These are phyloP conservation scores for Clonostachys rosea DNA, from an alignment of 2,329 filamentous ascomycete species.

Conservation along the genomic window DNA sequence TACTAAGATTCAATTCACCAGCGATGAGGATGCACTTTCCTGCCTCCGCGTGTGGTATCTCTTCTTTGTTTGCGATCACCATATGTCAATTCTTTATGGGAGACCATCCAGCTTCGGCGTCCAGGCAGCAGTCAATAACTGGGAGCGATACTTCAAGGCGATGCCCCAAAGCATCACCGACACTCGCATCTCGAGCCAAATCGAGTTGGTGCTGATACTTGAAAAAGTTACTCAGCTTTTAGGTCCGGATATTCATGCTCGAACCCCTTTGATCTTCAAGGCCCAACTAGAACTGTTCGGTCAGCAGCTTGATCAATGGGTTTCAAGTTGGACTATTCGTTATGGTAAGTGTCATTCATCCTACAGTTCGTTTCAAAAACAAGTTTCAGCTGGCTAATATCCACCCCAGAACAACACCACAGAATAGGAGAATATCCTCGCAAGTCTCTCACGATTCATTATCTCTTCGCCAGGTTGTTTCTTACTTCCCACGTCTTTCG, in stretches of 20 bases:
- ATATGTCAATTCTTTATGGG: conserved; percentile 56
- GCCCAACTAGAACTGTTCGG: conserved; percentile 31
- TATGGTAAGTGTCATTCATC: too few relatives aligned
- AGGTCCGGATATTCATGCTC: conserved; percentile 24
- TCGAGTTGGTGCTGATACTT: conserved; percentile 51
- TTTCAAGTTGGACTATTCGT: conserved; percentile 18
- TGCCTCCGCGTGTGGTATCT: conserved; percentile 57
- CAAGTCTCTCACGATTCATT: conserved; percentile 32
- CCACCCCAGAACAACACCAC: conserved; percentile 26
- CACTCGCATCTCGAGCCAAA: conserved; percentile 50
- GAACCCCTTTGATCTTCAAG: conserved; percentile 36
- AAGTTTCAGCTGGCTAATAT: too few relatives aligned
- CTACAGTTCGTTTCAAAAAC: too few relatives aligned
- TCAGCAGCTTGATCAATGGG: conserved; percentile 27
- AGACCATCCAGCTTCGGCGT: conserved; percentile 53
- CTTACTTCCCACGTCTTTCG: conserved; percentile 33
- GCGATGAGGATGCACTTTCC: conserved; percentile 39
- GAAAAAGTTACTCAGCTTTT: conserved; percentile 49
- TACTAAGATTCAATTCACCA: neutral
- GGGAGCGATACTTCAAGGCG: conserved; percentile 39
- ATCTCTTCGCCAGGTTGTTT: conserved; percentile 33
- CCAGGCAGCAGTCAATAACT: conserved; percentile 50
- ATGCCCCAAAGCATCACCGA: too few relatives aligned
- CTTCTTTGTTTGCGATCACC: conserved; percentile 56
- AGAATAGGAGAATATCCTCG: conserved; percentile 30